A percentile compares a stretch with the other conserved stretches of the same genome.
These are phyloP conservation scores for Colletotrichum sp. DNA, from an alignment of 2,329 filamentous ascomycete species.

Conservation along the genomic window DNA sequence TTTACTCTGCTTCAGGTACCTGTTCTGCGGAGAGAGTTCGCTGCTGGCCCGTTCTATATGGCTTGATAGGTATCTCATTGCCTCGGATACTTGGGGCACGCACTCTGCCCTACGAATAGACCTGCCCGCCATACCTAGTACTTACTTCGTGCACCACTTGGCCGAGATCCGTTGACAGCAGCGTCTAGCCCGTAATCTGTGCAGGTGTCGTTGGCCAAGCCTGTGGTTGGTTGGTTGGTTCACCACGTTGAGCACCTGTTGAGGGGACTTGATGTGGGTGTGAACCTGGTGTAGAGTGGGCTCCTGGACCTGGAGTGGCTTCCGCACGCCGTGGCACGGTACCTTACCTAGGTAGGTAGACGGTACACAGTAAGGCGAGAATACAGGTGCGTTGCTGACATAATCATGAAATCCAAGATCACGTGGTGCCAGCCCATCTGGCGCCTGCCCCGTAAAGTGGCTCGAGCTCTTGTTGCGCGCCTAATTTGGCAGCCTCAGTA, in stretches of 20 bases:
- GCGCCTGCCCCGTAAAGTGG: neutral
- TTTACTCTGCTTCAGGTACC: neutral
- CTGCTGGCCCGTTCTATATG: neutral
- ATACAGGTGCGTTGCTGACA: neutral
- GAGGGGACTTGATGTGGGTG: neutral
- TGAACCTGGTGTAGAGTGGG: neutral
- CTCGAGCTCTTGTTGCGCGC: neutral
- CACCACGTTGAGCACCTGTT: neutral
- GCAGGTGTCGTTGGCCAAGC: neutral
- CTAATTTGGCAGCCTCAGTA: neutral
- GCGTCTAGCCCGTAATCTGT: neutral
- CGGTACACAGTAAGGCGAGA: too few relatives aligned
- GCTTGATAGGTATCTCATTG: neutral
- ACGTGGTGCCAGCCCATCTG: neutral
- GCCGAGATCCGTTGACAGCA: neutral
- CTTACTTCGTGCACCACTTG: neutral
- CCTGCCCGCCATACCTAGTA: neutral
- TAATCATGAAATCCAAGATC: neutral
- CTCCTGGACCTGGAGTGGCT: neutral
- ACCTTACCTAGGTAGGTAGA: too few relatives aligned
- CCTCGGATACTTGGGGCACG: neutral
- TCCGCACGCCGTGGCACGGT: too few relatives aligned
- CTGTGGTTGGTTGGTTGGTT: slow-evolving; percentile 12
- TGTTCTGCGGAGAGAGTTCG: neutral
- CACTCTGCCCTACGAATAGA: neutral